Evolutionary conservation across 2,329 filamentous ascomycete genomes (phyloP).

Genomic region (Pseudocercospora macadamiae): DNA sequence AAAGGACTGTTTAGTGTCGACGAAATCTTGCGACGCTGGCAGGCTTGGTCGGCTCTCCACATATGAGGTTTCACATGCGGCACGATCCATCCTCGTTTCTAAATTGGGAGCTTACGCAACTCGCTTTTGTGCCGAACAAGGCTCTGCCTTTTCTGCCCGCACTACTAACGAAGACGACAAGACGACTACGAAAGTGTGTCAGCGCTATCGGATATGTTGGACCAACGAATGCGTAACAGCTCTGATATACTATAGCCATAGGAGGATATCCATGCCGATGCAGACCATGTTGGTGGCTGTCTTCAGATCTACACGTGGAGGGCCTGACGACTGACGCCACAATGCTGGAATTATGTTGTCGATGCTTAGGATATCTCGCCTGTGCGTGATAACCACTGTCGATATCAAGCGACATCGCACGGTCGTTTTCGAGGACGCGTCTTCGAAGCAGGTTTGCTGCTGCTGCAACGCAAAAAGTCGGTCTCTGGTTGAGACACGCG

Average conservation of each 20-base stretch:
- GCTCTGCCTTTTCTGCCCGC: background rate
- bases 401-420: background rate
- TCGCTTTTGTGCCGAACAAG: background rate
- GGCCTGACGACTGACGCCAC: background rate
- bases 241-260: background rate
- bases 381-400: too few relatives aligned
- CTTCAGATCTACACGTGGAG: background rate
- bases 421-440: background rate
- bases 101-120: slow-evolving; percentile 4
- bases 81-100: background rate
- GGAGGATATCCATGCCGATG: background rate
- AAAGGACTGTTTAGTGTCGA: too few relatives aligned
- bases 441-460: background rate
- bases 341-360: background rate
- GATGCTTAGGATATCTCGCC: too few relatives aligned
- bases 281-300: background rate
- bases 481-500: background rate
- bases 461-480: background rate
- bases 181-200: background rate
- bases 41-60: background rate
- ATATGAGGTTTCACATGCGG: background rate
- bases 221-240: background rate
- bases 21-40: background rate
- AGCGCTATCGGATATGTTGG: background rate
- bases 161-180: background rate